phyloP scores from a whole-genome alignment of 23 red algal species.

The Agarophyton chilense region DNA sequence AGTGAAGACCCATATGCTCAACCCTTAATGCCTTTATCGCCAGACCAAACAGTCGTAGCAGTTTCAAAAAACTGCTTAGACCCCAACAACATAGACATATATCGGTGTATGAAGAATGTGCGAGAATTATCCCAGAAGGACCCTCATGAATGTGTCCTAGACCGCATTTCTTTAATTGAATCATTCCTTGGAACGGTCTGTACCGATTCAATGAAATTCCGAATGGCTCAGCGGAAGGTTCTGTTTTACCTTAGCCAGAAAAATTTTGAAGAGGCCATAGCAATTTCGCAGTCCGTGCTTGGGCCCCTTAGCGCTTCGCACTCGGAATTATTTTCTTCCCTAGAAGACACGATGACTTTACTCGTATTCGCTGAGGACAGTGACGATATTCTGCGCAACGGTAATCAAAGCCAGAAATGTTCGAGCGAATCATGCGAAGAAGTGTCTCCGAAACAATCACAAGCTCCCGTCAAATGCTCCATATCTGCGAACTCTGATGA shows the following conservation, averaged over 20 bases:
- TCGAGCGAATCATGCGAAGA: background rate
- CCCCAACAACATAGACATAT: background rate
- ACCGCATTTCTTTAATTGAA: background rate
- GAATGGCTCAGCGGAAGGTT: constrained; percentile 36
- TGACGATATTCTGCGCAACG: background rate
- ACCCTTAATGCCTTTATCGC: background rate
- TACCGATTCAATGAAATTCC: constrained; percentile 31
- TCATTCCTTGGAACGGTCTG: background rate
- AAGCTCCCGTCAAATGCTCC: background rate
- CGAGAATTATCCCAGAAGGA: background rate
- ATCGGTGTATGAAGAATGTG: constrained; percentile 1
- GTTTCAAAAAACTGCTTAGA: background rate
- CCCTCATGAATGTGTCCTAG: background rate
- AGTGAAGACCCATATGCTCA: background rate
- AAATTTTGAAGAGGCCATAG: constrained; percentile 19
- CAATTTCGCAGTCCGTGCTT: constrained; percentile 5
- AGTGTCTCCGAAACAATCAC: background rate
- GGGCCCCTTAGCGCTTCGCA: constrained; percentile 12
- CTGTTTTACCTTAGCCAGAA: constrained; percentile 6
- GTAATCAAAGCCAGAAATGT: background rate
- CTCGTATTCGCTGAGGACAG: constrained; percentile 23
- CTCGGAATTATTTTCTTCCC: constrained; percentile 11
- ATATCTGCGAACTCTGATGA: background rate
- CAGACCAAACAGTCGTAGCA: background rate
- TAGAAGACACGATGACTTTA: constrained; percentile 37